phyloP scores from a whole-genome alignment of 2,329 filamentous ascomycete species.

The Stagonosporopsis cucurbitacearum region DNA sequence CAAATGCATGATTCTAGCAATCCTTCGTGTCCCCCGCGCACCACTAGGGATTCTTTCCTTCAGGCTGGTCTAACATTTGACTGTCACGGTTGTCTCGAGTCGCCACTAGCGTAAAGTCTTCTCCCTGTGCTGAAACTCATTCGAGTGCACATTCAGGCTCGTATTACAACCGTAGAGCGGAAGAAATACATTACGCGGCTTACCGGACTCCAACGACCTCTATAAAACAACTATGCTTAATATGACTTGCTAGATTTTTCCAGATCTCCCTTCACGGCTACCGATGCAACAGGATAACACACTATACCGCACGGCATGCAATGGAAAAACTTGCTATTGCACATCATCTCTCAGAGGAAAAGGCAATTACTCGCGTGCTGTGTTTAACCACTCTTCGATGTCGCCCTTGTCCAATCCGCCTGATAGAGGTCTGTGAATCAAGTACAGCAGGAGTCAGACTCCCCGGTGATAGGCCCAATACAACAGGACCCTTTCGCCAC shows the following conservation, averaged over 20 bases:
- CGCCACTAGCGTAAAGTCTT: background rate
- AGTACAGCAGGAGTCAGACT: background rate
- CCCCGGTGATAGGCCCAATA: background rate
- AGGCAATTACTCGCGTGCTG: background rate
- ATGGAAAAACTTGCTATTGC: no score
- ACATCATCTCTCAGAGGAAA: background rate
- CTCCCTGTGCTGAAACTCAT: no score
- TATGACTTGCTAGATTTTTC: background rate
- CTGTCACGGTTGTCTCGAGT: background rate
- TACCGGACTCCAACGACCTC: no score
- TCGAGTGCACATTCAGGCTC: no score
- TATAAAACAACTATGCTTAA: background rate
- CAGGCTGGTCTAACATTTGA: background rate
- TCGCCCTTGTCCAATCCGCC: background rate
- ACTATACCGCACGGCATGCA: background rate
- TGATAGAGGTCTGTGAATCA: background rate
- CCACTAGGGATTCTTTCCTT: background rate
- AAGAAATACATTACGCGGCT: no score
- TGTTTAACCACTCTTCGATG: background rate
- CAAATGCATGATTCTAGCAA: background rate
- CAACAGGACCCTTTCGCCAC: background rate
- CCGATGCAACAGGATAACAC: no score
- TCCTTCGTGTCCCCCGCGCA: background rate
- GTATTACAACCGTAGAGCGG: background rate
- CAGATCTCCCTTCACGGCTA: background rate